Evolutionary conservation across 345 rosid species (phyloP).

Genomic region (Bruguiera gymnorhiza): DNA sequence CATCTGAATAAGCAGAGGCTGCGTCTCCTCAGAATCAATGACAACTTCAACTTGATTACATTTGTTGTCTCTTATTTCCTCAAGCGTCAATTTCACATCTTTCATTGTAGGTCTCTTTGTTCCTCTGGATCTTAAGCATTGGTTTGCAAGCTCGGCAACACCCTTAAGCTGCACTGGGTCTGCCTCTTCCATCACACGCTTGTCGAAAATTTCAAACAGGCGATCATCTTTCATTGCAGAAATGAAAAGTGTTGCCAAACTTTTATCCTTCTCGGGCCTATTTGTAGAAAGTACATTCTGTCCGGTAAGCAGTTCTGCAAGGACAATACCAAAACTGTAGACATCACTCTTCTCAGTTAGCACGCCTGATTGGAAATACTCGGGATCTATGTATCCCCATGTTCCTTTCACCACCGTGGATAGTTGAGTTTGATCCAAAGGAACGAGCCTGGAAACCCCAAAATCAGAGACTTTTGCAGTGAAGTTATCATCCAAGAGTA

Average conservation of each 20-base stretch:
- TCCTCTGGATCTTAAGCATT: conserved; percentile 36
- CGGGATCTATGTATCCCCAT: conserved; percentile 32
- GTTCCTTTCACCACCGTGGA: conserved; percentile 29
- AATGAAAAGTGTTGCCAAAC: conserved; percentile 27
- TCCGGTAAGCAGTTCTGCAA: too few species aligned
- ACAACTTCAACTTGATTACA: too few species aligned
- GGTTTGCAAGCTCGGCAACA: conserved; percentile 34
- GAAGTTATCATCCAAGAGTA: conserved; percentile 17
- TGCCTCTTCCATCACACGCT: background rate
- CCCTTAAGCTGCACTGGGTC: conserved; percentile 17
- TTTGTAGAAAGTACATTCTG: too few species aligned
- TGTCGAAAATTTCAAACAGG: conserved; percentile 31
- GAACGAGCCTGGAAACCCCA: conserved; percentile 28
- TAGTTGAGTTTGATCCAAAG: conserved; percentile 17
- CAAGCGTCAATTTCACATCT: conserved; percentile 33
- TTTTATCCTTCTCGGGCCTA: conserved; percentile 14
- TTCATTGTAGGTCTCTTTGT: conserved; percentile 45
- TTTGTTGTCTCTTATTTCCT: background rate
- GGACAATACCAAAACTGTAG: too few species aligned
- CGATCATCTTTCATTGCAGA: conserved; percentile 22
- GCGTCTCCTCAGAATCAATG: too few species aligned
- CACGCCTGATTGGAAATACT: conserved; percentile 22
- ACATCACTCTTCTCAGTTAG: background rate
- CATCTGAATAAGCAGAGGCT: too few species aligned
- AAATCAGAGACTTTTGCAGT: conserved; percentile 27